These are phyloP conservation scores for Clavariopsis aquatica DNA, from an alignment of 495 filamentous ascomycete species.

Conservation along the genomic window DNA sequence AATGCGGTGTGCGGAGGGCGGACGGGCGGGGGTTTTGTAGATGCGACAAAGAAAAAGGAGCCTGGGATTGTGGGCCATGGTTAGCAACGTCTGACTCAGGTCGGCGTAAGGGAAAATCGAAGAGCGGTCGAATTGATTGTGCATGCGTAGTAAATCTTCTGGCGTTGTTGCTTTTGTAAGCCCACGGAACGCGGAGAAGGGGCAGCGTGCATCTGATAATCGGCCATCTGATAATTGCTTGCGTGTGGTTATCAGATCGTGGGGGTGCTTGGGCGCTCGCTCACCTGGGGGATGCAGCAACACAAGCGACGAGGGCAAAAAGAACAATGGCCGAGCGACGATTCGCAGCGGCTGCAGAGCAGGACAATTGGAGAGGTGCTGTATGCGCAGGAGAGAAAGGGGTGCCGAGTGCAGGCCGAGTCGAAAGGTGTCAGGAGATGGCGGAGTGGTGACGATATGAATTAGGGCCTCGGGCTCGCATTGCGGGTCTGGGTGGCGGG, in stretches of 20 bases:
- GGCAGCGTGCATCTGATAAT: slow-evolving; percentile 16
- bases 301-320: slow-evolving; percentile 21
- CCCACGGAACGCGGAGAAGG: slow-evolving; percentile 30
- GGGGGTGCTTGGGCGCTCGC: slow-evolving; percentile 24
- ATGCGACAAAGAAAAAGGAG: slow-evolving; percentile 26
- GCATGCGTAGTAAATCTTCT: not conserved
- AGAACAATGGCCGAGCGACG: slow-evolving; percentile 11
- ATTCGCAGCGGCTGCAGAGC: not conserved
- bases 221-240: not conserved
- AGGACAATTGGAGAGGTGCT: not conserved
- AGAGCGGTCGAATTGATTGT: not conserved
- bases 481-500: slow-evolving; percentile 3
- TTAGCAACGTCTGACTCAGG: slow-evolving; percentile 25
- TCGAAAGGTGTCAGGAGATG: not conserved
- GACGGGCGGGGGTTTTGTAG: slow-evolving; percentile 9
- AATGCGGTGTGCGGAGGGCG: slow-evolving; percentile 7
- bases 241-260: slow-evolving; percentile 28
- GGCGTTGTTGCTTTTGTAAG: slow-evolving; percentile 5
- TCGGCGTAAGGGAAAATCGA: not conserved
- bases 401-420: not conserved
- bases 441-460: slow-evolving; percentile 3
- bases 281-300: slow-evolving; percentile 18
- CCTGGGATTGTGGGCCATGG: slow-evolving; percentile 27
- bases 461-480: not conserved
- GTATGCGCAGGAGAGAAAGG: not conserved